Percentiles rank a stretch among this genome's conserved stretches.
Evolutionary conservation across 2,329 filamentous ascomycete genomes (phyloP).

Genomic region (Akanthomyces muscarius): DNA sequence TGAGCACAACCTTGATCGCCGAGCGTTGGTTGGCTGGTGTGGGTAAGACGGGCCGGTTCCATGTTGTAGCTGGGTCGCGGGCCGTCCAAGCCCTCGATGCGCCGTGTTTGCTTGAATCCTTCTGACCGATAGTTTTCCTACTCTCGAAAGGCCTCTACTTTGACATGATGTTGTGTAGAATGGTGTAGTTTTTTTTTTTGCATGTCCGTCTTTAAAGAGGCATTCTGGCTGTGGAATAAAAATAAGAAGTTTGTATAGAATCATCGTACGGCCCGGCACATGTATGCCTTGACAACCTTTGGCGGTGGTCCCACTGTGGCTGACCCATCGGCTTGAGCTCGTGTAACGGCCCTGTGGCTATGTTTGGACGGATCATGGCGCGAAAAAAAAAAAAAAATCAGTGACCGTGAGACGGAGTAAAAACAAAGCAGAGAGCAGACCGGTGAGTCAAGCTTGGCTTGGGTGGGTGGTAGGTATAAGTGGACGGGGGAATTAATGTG

Average conservation of each 20-base stretch:
- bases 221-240: background rate
- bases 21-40: constrained; percentile 2
- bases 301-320: background rate
- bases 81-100: background rate
- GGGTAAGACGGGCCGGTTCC: background rate
- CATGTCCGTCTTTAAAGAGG: too few relatives aligned
- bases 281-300: background rate
- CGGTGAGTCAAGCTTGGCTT: too few relatives aligned
- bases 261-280: background rate
- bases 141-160: background rate
- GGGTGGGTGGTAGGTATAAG: too few relatives aligned
- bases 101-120: background rate
- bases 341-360: background rate
- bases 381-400: too few relatives aligned
- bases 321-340: background rate
- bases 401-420: too few relatives aligned
- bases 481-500: too few relatives aligned
- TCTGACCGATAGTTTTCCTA: background rate
- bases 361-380: background rate
- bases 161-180: too few relatives aligned
- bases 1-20: constrained; percentile 10
- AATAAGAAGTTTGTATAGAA: background rate
- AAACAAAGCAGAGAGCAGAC: too few relatives aligned
- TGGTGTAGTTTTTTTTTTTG: too few relatives aligned
- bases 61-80: background rate